These are phyloP conservation scores for Phytophthora hybrid DNA, from an alignment of 352 stramenopile genomes.

Conservation along the genomic window DNA sequence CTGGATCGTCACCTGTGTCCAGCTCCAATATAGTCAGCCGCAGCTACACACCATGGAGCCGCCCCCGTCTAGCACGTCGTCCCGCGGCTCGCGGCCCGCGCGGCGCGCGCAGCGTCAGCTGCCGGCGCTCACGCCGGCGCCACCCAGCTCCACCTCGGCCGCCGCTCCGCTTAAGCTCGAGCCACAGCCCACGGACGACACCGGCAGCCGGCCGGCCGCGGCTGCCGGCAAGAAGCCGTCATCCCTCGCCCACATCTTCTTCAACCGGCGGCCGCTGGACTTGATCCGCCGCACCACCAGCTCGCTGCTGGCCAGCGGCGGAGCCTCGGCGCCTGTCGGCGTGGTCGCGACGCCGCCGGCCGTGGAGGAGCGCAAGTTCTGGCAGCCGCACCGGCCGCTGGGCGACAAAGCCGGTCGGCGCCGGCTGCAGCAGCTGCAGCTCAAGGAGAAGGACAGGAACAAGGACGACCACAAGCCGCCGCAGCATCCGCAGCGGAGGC, in stretches of 20 bases:
- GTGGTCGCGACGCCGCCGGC: conserved; percentile 8
- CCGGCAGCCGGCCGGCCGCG: conserved; percentile 2
- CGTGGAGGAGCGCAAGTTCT: conserved; percentile 35
- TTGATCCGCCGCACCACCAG: conserved; percentile 48
- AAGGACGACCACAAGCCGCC: conserved; percentile 25
- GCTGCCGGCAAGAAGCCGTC: conserved; percentile 34
- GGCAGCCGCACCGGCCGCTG: conserved; percentile 22
- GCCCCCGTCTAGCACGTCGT: background rate
- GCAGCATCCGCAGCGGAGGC: conserved; percentile 11
- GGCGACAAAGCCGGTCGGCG: conserved; percentile 22
- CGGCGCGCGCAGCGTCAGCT: conserved; percentile 30
- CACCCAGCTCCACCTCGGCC: conserved; percentile 23
- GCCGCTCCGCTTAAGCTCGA: conserved; percentile 26
- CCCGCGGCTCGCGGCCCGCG: conserved; percentile 5
- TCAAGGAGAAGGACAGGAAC: conserved; percentile 27
- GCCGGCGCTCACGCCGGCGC: conserved; percentile 33
- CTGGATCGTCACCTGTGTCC: conserved; percentile 11
- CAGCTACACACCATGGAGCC: conserved; percentile 25
- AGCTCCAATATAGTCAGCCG: conserved; percentile 12
- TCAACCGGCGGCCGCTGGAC: conserved; percentile 55
- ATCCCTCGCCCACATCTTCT: conserved; percentile 54
- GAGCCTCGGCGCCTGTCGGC: background rate
- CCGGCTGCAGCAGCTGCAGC: conserved; percentile 34
- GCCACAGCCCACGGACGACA: conserved; percentile 7
- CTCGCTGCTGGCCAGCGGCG: conserved; percentile 33